These are phyloP conservation scores for Russula brevipes DNA, from an alignment of 768 basidiomycete genomes.

Conservation along the genomic window DNA sequence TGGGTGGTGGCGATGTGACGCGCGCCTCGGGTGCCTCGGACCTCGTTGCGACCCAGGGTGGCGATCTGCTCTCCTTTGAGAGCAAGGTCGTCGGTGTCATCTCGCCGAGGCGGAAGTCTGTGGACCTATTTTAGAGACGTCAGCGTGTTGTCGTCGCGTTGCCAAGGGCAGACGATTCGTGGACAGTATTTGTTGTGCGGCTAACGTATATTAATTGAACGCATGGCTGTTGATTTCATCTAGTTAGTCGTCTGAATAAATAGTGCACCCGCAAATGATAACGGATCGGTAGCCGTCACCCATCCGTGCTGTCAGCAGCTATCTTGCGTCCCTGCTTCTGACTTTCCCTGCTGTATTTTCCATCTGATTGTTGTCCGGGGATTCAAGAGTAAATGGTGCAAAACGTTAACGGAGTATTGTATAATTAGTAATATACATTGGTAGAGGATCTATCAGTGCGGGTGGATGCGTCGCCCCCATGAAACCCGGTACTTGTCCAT, in stretches of 20 bases:
- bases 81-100: slow-evolving; percentile 37
- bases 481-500: background rate
- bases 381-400: too few species aligned
- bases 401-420: background rate
- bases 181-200: slow-evolving; percentile 4
- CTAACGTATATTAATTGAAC: background rate
- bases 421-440: slow-evolving; percentile 17
- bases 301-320: background rate
- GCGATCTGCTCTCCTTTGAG: slow-evolving; percentile 34
- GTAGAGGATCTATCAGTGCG: slow-evolving; percentile 12
- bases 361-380: background rate
- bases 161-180: background rate
- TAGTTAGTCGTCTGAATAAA: too few species aligned
- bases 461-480: background rate
- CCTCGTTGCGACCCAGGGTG: slow-evolving; percentile 34
- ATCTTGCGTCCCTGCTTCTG: background rate
- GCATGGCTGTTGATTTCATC: background rate
- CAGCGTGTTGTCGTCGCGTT: background rate
- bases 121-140: slow-evolving; percentile 31
- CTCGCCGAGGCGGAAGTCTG: slow-evolving; percentile 29
- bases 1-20: slow-evolving; percentile 36
- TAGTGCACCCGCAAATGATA: too few species aligned
- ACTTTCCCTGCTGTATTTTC: background rate
- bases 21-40: slow-evolving; percentile 23
- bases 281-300: too few species aligned